Evolutionary conservation across 257 asterid species (phyloP).

Genomic region (Solanum piurae): DNA sequence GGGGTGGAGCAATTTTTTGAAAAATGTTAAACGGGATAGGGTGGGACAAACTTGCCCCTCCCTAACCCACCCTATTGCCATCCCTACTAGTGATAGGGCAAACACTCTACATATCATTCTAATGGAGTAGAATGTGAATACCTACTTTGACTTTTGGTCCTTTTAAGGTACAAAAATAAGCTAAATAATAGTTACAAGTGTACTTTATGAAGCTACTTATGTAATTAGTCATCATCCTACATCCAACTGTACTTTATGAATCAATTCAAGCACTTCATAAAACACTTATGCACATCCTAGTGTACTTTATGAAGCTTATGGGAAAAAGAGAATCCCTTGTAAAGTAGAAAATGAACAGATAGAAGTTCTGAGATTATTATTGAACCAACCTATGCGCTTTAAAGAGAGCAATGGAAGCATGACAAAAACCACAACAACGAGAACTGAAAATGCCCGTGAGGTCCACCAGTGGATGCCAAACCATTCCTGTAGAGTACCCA

Average conservation of each 20-base stretch:
- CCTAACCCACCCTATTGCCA: neutral
- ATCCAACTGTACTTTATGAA: no score
- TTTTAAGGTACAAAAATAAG: neutral
- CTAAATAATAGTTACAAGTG: neutral
- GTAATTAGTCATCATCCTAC: neutral
- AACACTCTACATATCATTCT: neutral
- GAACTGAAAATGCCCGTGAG: conserved; percentile 59
- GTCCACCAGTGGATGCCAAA: conserved; percentile 95
- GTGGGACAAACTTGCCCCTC: neutral
- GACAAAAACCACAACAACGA: conserved; percentile 63
- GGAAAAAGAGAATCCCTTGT: neutral
- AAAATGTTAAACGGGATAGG: no score
- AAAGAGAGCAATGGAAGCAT: conserved; percentile 75
- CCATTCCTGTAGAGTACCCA: conserved; percentile 91
- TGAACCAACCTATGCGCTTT: conserved; percentile 75
- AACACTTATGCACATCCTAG: no score
- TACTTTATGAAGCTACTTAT: neutral
- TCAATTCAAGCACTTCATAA: no score
- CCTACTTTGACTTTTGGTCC: neutral
- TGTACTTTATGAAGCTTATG: neutral
- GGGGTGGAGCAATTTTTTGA: no score
- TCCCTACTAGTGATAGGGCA: neutral
- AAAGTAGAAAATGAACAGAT: neutral
- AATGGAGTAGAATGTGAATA: neutral
- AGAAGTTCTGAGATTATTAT: neutral